Percentiles rank a stretch among this genome's conserved stretches.
phyloP scores from a whole-genome alignment of 225 moss, liverwort and hornwort genomes.

The Marchantia paleacea region DNA sequence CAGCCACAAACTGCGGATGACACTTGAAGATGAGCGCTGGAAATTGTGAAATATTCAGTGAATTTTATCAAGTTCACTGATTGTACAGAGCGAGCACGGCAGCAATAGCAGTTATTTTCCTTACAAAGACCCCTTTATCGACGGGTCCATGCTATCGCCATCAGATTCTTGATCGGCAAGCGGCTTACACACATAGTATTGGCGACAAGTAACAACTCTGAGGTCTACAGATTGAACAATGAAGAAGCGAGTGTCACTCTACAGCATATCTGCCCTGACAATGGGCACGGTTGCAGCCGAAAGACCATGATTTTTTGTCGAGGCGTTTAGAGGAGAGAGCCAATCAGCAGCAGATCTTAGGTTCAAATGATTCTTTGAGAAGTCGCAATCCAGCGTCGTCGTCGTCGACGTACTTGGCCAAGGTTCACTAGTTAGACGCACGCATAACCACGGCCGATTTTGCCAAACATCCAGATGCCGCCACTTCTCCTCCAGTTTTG shows the following conservation, averaged over 20 bases:
- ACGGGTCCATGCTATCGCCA: slow-evolving; percentile 34
- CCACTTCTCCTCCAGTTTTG: slow-evolving; percentile 30
- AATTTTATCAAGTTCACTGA: slow-evolving; percentile 21
- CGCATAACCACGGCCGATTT: slow-evolving; percentile 39
- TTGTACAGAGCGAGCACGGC: slow-evolving; percentile 35
- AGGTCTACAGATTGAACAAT: slow-evolving; percentile 15
- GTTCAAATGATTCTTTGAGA: slow-evolving; percentile 45
- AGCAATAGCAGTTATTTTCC: slow-evolving; percentile 18
- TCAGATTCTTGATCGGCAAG: slow-evolving; percentile 25
- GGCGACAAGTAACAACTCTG: slow-evolving; percentile 29
- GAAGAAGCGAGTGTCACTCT: slow-evolving; percentile 30
- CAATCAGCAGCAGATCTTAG: slow-evolving; percentile 36
- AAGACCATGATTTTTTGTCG: slow-evolving; percentile 36
- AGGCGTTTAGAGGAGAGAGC: slow-evolving; percentile 30
- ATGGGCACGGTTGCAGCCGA: slow-evolving; percentile 22
- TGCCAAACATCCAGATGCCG: slow-evolving; percentile 30
- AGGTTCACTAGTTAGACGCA: slow-evolving; percentile 39
- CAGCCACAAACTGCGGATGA: slow-evolving; percentile 25
- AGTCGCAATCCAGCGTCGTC: slow-evolving; percentile 32
- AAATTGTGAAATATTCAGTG: slow-evolving; percentile 19
- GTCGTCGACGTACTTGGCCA: slow-evolving; percentile 25
- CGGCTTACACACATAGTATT: slow-evolving; percentile 26
- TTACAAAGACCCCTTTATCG: slow-evolving; percentile 35
- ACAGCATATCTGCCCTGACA: slow-evolving; percentile 21
- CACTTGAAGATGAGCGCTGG: slow-evolving; percentile 13